Base-by-base conservation (phyloP, 208 protist genomes). In the Acanthamoeba royreba region DNA sequence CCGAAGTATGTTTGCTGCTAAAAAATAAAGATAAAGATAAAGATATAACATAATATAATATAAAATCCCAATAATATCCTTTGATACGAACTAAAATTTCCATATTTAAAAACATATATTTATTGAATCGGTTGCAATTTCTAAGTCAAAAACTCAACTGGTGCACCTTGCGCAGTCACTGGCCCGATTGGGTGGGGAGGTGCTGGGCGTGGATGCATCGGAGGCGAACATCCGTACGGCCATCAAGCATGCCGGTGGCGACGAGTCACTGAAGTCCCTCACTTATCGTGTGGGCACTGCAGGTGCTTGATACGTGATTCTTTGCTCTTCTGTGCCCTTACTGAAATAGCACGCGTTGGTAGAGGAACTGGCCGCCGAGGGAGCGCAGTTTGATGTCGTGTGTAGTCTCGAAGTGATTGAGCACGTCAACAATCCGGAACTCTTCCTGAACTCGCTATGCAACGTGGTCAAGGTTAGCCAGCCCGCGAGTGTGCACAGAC, bases 381-480 rank as follows among this genome's bases (percentile, higher is more conserved):
- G 96, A 31, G 49, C 94, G 85, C 90, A 95, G 38, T 98, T 97
- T 91, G 98, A 99, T 92, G 94, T 98, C 3, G 98, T 99, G 17
- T 95, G 98, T 47, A 97, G 98, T 22, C 97, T 97, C 1, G 98
- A 99, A 87, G 98, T 99, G 38, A 96, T 99, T 74, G 98, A 99
- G 94, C 98, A 99, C 92, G 98, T 99, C 33, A 96, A 96, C 25
- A 96, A 98, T 93, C 96, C 98, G 22, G 94, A 97, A 19, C 91
- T 63, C 5, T 99, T 99, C 94, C n/a, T 99, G 35, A 58, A 97
- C 22, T 95, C 96, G 28, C 96, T 98, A 2, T 97, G 97, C 79
- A 87, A 95, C n/a, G 94, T 98, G 25, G 97, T 98, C 25, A 98
- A 97, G 79, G 93, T 94, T 58, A 28, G 11, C 17, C 38, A 33